Base-by-base conservation (phyloP, 2,329 filamentous ascomycete genomes). In the Orbilia javanica region DNA sequence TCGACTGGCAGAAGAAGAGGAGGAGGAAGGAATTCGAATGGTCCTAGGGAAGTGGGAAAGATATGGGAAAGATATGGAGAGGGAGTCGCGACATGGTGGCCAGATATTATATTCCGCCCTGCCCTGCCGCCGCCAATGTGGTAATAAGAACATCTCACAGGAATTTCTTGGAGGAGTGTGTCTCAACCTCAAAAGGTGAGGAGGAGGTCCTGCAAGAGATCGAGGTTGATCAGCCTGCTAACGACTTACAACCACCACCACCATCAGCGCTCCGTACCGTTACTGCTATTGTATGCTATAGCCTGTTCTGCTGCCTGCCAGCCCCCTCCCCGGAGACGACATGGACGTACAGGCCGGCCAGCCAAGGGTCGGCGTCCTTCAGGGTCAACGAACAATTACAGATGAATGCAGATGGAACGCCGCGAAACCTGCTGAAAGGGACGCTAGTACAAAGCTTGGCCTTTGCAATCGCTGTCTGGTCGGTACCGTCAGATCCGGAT, bases 401-500 rank as follows among this genome's bases (percentile, higher is more conserved):
- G 69, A 60, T 55, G 69, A 62, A 65, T 65, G 68, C 48, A 65
- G 68, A 60, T 69, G 65, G 65, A 42, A 60, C 55, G 34, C 55
- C 55, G 55, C 55, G 55, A 57, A 68, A 68, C 65, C 65, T 68
- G 65, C 66, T 62, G 44, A 66, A 73, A 62, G 44, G 50, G 60
- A 73, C 60, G 50, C 48, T 73, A 73, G 69, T 42, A 72, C 68
- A 73, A 73, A 73, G 64, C 72, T 77, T 77, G 60, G 65, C 65
- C 66, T 66, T 50, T 64, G 44, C 64, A 67, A 63, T 64, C 64
- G 46, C 46, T 63, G 36, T 64, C 36, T 50, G 36, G 25, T 52
- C 73, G 66, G 72, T 68, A 70, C 73, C 73, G 73, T 77, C 66
- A 70, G 65, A 77, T 77, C 73, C 73, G 73, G 73, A 77, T 77